Evolutionary conservation across 192 early-diverging fungal species (phyloP), one percentile per base, ranked within the genome.

Genomic region (Coemansia asiatica): DNA sequence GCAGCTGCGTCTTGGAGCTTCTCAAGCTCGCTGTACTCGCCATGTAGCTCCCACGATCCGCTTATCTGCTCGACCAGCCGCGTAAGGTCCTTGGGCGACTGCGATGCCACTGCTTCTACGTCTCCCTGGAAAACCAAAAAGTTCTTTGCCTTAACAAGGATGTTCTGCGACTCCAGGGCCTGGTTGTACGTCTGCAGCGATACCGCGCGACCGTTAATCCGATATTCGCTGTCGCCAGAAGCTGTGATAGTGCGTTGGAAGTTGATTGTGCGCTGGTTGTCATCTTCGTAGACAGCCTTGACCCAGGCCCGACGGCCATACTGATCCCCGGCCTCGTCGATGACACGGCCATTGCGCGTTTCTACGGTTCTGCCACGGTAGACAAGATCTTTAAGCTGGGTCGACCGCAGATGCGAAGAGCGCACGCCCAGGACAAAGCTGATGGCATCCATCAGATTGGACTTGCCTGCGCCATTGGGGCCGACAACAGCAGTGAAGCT

Each of bases 101-200:
- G 97, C n/a, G 92, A 90, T 13, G 97, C 95, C 19, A 99, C 89
- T 10, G 93, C 87, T 66, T 99, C 97, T 4, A 99, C 92, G 82
- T 99, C 96, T 49, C 96, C 96, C 85, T 98, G 95, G 69, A 99
- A 98, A 3, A 99, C 97, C 51, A 99, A 83, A 84, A 99, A 99
- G 79, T 99, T 99, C 36, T 89, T 85, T 1, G 96, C 95, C 67
- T 94, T 96, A 62, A 97, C 90, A 18, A 98, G 80, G 57, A 99
- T 97, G 61, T 95, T 94, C 76, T 96, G 87, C 47, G 85, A 68
- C 70, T 95, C 94, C 22, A 99, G 79, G 0, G 81, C 66, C 23
- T 79, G 68, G 68, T 88, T 90, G 83, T 99, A 99, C n/a, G 84
- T 74, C 4, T 81, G 73, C 77, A 87, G 92, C 5, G 85, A 74